Base-by-base conservation (phyloP, 306 rosid genomes). In the Lathyrus sativus region DNA sequence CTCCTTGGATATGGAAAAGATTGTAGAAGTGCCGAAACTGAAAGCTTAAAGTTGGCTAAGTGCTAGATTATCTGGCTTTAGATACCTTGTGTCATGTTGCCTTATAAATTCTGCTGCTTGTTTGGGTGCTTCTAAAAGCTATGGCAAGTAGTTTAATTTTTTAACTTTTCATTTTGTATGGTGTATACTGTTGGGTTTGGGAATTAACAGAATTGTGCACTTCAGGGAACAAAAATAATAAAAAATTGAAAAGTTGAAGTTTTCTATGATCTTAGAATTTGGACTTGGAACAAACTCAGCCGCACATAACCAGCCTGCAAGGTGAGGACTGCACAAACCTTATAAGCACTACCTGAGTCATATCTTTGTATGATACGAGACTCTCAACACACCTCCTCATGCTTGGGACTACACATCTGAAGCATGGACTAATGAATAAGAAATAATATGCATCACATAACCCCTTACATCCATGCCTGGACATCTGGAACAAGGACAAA, bases 181-280 rank as follows among this genome's bases (percentile, higher is more conserved):
- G 53, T 14, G 11, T 14, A 46, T 46, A n/a, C 10, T 14, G 53
- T 46, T 46, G 13, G 13, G 28, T 9, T 18, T 9, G 1, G 57
- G 1, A 50, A 3, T 50, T 50, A 50, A 29, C 57, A 17, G 28
- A 50, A 9, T 50, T 50, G 28, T 11, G 56, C 24, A 53, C 29
- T 55, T 55, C 42, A 5, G 43, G 26, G 51, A 56, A 70, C 58
- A 51, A 51, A 9, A 65, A 65, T 48, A 9, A 6, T 43, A 28
- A 70, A 43, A 35, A 58, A 70, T 29, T 44, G 14, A 43, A 57
- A 39, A 14, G 6, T 17, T 56, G 43, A 39, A n/a, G 10, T 17
- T 57, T 57, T 24, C 3, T 53, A 22, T 53, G 59, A 53, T 53
- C 59, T 53, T 53, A 11, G 59, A 53, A 53, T 22, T 53, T 22